Conservation (phyloP, 805 yeast genomes). For the Nadsonia fulvescens region DNA sequence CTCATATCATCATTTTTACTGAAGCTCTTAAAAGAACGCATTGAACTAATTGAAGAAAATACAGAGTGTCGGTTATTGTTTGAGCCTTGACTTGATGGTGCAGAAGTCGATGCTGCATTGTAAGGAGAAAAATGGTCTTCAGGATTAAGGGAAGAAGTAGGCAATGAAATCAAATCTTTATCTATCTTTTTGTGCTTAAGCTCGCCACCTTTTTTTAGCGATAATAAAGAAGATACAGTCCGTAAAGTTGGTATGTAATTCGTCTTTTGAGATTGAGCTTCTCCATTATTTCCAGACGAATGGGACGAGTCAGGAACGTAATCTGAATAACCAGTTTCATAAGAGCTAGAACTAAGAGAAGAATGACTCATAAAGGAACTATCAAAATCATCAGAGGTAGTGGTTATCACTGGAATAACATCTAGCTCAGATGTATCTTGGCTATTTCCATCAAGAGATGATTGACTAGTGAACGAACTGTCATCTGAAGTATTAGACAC, state of each 20-base stretch:
- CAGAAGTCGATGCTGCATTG: constrained; percentile 3
- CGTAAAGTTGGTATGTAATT: constrained; percentile 1
- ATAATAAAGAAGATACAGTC: constrained; percentile 6
- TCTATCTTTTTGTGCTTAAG: constrained; percentile 6
- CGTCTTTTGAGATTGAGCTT: constrained; percentile 1
- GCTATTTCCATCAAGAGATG: not conserved
- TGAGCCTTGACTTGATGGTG: not conserved
- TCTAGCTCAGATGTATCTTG: constrained; percentile 1
- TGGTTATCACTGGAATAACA: constrained; percentile 3
- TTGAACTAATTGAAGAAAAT: too few species aligned
- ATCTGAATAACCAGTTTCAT: too few species aligned
- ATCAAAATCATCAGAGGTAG: too few species aligned
- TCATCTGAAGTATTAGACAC: constrained; percentile 1
- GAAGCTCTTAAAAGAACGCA: too few species aligned
- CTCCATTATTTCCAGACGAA: constrained; percentile 1
- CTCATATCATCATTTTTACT: too few species aligned
- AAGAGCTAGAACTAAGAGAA: too few species aligned
- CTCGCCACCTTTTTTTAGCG: constrained; percentile 7
- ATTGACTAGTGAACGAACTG: not conserved
- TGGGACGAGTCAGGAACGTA: too few species aligned
- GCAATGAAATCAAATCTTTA: constrained; percentile 7
- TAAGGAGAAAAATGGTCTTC: constrained; percentile 5
- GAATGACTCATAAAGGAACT: too few species aligned
- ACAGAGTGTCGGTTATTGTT: not conserved
- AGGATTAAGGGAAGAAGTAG: constrained; percentile 4